phyloP scores from a whole-genome alignment of 768 basidiomycete species.

The Phlebiopsis flavidoalba region DNA sequence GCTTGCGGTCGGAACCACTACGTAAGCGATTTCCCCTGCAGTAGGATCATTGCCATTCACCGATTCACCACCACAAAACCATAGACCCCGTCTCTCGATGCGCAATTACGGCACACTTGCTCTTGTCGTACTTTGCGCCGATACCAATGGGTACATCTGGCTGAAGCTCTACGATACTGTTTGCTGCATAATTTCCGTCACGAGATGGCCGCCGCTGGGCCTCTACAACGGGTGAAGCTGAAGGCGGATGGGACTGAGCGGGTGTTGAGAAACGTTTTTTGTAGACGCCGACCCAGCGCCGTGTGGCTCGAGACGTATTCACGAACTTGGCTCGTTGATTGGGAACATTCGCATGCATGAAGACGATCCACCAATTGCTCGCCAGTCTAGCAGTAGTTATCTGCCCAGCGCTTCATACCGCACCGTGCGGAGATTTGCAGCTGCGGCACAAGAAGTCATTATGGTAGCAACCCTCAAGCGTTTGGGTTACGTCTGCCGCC shows the following conservation, averaged over 20 bases:
- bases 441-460: slow-evolving; percentile 45
- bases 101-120: slow-evolving; percentile 50
- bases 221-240: slow-evolving; percentile 42
- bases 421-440: slow-evolving; percentile 36
- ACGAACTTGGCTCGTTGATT: slow-evolving; percentile 62
- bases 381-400: slow-evolving; percentile 52
- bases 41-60: background rate
- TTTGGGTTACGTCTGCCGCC: slow-evolving; percentile 41
- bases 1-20: slow-evolving; percentile 54
- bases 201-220: slow-evolving; percentile 38
- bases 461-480: slow-evolving; percentile 48
- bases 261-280: slow-evolving; percentile 49
- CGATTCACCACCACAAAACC: background rate
- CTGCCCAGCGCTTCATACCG: slow-evolving; percentile 33
- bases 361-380: slow-evolving; percentile 60
- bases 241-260: slow-evolving; percentile 68
- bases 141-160: slow-evolving; percentile 70
- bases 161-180: slow-evolving; percentile 62
- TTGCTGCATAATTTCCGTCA: slow-evolving; percentile 60
- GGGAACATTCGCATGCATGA: slow-evolving; percentile 53
- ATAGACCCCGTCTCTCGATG: slow-evolving; percentile 21
- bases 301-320: slow-evolving; percentile 52
- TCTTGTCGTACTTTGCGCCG: slow-evolving; percentile 83
- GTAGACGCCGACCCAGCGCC: slow-evolving; percentile 60
- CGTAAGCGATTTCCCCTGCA: slow-evolving; percentile 37